Evolutionary conservation across 2,329 filamentous ascomycete species (phyloP).

Genomic region (Pezicula rhizophila): DNA sequence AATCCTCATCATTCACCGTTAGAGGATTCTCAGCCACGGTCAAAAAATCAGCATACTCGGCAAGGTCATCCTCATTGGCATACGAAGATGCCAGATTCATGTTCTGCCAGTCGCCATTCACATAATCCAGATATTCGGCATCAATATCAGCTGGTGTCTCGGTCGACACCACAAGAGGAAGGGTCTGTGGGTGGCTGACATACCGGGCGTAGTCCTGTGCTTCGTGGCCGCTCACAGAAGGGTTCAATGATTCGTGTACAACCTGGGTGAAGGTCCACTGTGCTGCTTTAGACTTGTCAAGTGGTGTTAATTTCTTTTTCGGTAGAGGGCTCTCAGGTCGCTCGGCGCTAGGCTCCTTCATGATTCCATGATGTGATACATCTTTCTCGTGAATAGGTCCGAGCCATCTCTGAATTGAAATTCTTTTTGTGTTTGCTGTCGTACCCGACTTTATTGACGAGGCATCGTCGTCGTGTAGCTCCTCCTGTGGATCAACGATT

Average conservation of each 20-base stretch:
- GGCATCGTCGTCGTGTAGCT: conserved; percentile 34
- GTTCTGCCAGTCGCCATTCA: conserved; percentile 60
- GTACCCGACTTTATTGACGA: conserved; percentile 35
- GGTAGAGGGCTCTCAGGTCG: conserved; percentile 18
- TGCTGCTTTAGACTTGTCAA: conserved; percentile 74
- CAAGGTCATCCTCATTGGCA: conserved; percentile 45
- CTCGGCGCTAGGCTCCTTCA: conserved; percentile 40
- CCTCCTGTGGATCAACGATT: conserved; percentile 54
- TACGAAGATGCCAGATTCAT: conserved; percentile 24
- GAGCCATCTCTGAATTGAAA: conserved; percentile 58
- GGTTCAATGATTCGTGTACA: conserved; percentile 78
- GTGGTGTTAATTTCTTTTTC: conserved; percentile 49
- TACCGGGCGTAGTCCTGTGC: conserved; percentile 84
- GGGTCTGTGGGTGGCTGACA: conserved; percentile 79
- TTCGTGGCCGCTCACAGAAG: conserved; percentile 70
- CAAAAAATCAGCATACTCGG: conserved; percentile 72
- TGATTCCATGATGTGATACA: conserved; percentile 41
- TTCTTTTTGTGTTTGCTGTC: conserved; percentile 36
- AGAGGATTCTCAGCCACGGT: conserved; percentile 75
- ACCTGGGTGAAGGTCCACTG: conserved; percentile 88
- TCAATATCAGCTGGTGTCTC: conserved; percentile 56
- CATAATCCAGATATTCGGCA: conserved; percentile 73
- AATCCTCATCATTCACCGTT: conserved; percentile 81
- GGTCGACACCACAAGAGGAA: conserved; percentile 73
- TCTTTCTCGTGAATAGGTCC: conserved; percentile 36